Percentiles rank a stretch among this genome's conserved stretches.
Conservation (phyloP, 306 rosid genomes). For the Vigna radiata region DNA sequence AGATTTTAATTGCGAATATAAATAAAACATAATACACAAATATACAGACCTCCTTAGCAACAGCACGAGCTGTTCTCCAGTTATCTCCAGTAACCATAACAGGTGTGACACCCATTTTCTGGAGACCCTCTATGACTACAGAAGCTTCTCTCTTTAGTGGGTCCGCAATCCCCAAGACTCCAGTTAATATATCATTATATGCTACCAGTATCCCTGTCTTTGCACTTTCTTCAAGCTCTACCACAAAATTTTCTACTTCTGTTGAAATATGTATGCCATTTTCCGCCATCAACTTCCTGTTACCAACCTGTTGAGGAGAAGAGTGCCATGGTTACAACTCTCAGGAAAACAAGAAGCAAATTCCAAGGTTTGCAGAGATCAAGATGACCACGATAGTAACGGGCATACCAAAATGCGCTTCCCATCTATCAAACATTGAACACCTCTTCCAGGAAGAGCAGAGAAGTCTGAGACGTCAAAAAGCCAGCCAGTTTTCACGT, state of each 20-base stretch:
- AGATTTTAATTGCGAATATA: conserved; percentile 25
- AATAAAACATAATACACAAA: conserved; percentile 2
- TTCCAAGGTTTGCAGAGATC: conserved; percentile 17
- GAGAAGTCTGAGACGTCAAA: conserved; percentile 77
- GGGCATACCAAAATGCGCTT: conserved; percentile 69
- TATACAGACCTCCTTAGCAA: conserved; percentile 85
- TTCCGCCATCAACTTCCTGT: conserved; percentile 84
- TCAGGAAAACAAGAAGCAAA: conserved; percentile 29
- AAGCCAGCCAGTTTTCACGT: conserved; percentile 75
- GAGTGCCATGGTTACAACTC: conserved; percentile 42
- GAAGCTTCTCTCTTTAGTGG: conserved; percentile 96
- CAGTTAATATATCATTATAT: conserved; percentile 64
- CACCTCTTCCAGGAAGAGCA: conserved; percentile 89
- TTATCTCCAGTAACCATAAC: conserved; percentile 99
- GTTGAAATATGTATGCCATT: conserved; percentile 71
- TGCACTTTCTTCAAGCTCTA: conserved; percentile 91
- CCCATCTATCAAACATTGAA: conserved; percentile 73
- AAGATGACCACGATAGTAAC: conserved; percentile 30
- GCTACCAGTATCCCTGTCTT: conserved; percentile 88
- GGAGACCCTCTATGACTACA: conserved; percentile 86
- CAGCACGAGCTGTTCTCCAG: conserved; percentile 95
- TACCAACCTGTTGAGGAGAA: conserved; percentile 78
- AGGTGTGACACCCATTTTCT: conserved; percentile 87
- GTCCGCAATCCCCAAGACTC: conserved; percentile 93
- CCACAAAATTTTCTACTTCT: conserved; percentile 73